Conservation (phyloP, 169 alveolate species). For the Babesia divergens region DNA sequence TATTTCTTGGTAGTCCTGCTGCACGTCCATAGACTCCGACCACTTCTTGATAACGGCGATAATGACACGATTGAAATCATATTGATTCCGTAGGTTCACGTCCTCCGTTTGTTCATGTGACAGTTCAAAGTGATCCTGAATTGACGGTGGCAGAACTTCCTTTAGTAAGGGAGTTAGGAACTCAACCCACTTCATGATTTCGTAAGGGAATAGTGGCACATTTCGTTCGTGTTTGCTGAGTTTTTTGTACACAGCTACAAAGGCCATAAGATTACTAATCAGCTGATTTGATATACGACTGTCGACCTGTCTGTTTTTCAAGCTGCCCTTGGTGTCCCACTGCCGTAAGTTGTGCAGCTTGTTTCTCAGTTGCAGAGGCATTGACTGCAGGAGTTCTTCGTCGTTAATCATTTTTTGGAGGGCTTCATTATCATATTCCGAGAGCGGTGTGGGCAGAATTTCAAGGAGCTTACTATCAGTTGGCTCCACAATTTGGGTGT, state of each 20-base stretch:
- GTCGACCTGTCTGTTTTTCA: constrained; percentile 20
- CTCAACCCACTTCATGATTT: constrained; percentile 75
- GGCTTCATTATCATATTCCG: constrained; percentile 1
- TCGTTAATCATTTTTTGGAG: constrained; percentile 8
- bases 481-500: background rate
- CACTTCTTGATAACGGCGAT: background rate
- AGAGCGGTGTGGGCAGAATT: constrained; percentile 8
- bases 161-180: constrained; percentile 62
- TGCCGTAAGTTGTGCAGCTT: constrained; percentile 21
- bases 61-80: constrained; percentile 4
- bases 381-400: background rate
- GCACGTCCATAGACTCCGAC: background rate
- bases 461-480: background rate
- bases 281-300: constrained; percentile 39
- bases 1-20: constrained; percentile 5
- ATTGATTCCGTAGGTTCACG: background rate
- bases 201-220: constrained; percentile 81
- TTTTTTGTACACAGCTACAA: constrained; percentile 61
- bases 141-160: constrained; percentile 66
- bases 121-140: constrained; percentile 48
- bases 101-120: constrained; percentile 20
- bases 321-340: constrained; percentile 5
- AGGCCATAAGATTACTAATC: constrained; percentile 61
- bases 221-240: constrained; percentile 55
- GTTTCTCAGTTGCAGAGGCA: constrained; percentile 49